Evolutionary conservation across 176 grass and related monocot species (phyloP).

Genomic region (Cenchrus americanus): DNA sequence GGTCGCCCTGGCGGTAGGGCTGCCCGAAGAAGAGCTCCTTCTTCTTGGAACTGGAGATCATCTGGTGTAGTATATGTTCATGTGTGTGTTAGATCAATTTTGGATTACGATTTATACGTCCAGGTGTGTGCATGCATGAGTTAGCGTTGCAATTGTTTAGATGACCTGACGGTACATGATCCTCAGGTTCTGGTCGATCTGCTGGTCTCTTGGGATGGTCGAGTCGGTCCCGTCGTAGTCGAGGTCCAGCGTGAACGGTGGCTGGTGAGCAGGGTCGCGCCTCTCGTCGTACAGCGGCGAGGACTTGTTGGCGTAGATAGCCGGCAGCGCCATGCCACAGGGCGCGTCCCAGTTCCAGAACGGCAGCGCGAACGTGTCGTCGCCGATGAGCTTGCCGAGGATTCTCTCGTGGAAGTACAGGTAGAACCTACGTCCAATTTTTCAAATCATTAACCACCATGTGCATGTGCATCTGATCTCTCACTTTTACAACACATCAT

Average conservation of each 20-base stretch:
- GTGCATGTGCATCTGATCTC: too few species aligned
- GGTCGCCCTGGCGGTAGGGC: conserved; percentile 44
- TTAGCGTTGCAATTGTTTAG: too few species aligned
- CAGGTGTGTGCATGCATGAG: too few species aligned
- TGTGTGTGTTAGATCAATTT: too few species aligned
- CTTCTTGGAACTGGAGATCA: conserved; percentile 58
- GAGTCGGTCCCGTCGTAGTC: conserved; percentile 45
- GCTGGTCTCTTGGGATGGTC: conserved; percentile 44
- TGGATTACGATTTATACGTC: too few species aligned
- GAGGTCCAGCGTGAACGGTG: conserved; percentile 53
- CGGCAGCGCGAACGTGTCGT: conserved; percentile 71
- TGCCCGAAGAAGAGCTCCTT: conserved; percentile 56
- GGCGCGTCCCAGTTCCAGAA: conserved; percentile 96
- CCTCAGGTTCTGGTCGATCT: conserved; percentile 57
- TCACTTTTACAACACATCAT: too few species aligned
- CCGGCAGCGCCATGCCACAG: conserved; percentile 57
- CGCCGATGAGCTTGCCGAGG: conserved; percentile 74
- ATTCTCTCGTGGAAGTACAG: conserved; percentile 78
- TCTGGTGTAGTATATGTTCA: conserved; percentile 16
- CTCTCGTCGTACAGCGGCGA: conserved; percentile 58
- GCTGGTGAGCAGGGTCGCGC: conserved; percentile 57
- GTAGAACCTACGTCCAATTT: conserved; percentile 38
- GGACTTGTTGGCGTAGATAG: conserved; percentile 46
- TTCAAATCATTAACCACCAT: neutral
- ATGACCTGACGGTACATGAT: conserved; percentile 79